These are phyloP conservation scores for Acidiella bohemica DNA, from an alignment of 495 filamentous ascomycete genomes.

Conservation along the genomic window DNA sequence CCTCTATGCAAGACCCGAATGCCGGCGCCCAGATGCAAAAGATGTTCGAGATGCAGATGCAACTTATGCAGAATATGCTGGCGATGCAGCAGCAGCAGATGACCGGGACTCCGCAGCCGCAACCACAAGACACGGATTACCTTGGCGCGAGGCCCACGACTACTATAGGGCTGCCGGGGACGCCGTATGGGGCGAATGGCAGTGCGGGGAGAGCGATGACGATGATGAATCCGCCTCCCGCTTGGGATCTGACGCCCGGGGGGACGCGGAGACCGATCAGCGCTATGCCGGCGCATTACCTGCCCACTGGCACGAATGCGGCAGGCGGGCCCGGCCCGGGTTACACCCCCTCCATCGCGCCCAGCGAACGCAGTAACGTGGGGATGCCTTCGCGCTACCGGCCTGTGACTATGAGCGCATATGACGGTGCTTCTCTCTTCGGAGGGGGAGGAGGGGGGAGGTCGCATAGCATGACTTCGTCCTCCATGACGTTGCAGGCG, in stretches of 20 bases:
- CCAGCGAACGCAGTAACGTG: slow-evolving; percentile 86
- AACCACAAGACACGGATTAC: slow-evolving; percentile 2
- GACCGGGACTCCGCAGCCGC: slow-evolving; percentile 11
- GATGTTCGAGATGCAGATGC: slow-evolving; percentile 92
- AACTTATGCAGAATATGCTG: slow-evolving; percentile 69
- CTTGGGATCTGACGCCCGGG: slow-evolving; percentile 1
- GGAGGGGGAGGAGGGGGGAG: too few relatives aligned
- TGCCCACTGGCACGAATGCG: slow-evolving; percentile 22
- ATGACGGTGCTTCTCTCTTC: slow-evolving; percentile 19
- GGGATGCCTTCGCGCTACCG: slow-evolving; percentile 85
- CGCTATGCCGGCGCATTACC: slow-evolving; percentile 11
- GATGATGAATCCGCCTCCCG: slow-evolving; percentile 19
- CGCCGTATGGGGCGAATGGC: neutral
- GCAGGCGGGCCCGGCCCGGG: slow-evolving; percentile 31
- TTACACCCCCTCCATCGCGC: slow-evolving; percentile 69
- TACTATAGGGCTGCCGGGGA: too few relatives aligned
- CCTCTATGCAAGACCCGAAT: neutral
- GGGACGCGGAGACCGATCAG: slow-evolving; percentile 6
- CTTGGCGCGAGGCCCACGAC: slow-evolving; percentile 10
- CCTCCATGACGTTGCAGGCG: slow-evolving; percentile 21
- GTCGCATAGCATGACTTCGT: slow-evolving; percentile 27
- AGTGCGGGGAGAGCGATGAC: slow-evolving; percentile 19
- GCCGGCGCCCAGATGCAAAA: slow-evolving; percentile 51
- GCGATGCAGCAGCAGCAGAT: slow-evolving; percentile 31
- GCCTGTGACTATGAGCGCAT: slow-evolving; percentile 55